Evolutionary conservation across 257 asterid species (phyloP), one percentile per base, ranked within the genome.

Genomic region (Coffea canephora): DNA sequence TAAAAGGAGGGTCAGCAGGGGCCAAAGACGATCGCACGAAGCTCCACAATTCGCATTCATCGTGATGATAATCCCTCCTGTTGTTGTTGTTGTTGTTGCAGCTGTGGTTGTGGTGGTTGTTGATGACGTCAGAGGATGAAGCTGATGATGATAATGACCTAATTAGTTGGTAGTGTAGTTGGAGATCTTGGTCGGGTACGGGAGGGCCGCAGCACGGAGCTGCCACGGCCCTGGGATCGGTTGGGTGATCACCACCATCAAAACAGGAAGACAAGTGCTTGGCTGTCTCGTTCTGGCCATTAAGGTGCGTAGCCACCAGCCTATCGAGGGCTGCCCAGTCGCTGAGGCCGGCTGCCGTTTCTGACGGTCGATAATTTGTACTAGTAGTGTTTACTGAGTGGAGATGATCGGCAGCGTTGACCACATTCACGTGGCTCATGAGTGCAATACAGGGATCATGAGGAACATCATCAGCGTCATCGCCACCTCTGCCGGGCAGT

Each of bases 291-390:
- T 36, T 73, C 41, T 83, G 85, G 72, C 43, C 96, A 76, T 93
- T 88, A 27, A 95, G 96, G 84, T 95, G 99, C 5, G 97, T 89
- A 1, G 99, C 99, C 83, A 95, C 98, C 21, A 95, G 85, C 5
- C 93, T 90, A 75, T 95, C 99, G 27, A 92, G 84, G 0, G 96
- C 78, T 18, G 48, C 93, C 99, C 99, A 95, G 54, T 91, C 91
- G 6, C 86, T 68, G 0, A 68, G 55, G 49, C 72, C 65, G 21
- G 23, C 65, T 0, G 16, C 65, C 11, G 46, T 50, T 50, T 82
- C 79, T 0, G 68, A 69, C 50, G 78, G 54, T 39, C 15, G 66
- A 59, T 82, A 79, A 39, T 39, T 4, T 2, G 43, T 39, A 3
- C 72, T 27, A 27, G 50, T 14, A 11, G 64, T 73, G 67, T 65